Evolutionary conservation across 2,329 filamentous ascomycete genomes (phyloP).

Genomic region (Xylariaceae sp.): DNA sequence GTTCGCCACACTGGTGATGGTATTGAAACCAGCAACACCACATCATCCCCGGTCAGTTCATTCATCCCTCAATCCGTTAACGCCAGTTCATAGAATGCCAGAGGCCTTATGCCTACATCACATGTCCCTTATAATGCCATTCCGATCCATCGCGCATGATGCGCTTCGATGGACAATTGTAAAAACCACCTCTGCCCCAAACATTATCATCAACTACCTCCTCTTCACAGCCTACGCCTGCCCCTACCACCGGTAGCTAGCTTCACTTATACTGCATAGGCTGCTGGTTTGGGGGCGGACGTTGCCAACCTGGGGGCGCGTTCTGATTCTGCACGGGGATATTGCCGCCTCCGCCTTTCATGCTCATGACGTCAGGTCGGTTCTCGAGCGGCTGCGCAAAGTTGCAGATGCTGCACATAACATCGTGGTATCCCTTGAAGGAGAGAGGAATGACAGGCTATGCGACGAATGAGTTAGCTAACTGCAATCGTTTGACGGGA

Average conservation of each 20-base stretch:
- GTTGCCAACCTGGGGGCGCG: constrained; percentile 20
- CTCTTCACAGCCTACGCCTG: not conserved
- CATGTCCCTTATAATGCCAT: not conserved
- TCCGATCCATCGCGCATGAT: not conserved
- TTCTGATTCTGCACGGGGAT: constrained; percentile 35
- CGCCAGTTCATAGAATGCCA: constrained; percentile 10
- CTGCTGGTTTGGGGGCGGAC: constrained; percentile 20
- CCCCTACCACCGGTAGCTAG: not conserved
- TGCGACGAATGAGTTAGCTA: constrained; percentile 9
- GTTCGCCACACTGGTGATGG: not conserved
- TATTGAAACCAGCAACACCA: not conserved
- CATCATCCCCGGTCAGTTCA: not conserved
- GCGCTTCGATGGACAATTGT: not conserved
- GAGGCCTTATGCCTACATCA: not conserved
- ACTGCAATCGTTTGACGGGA: too few species aligned
- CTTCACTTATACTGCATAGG: constrained; percentile 28
- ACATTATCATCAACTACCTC: not conserved
- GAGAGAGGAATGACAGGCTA: constrained; percentile 68
- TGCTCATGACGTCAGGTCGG: constrained; percentile 51
- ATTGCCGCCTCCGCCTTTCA: constrained; percentile 38
- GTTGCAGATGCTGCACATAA: constrained; percentile 70
- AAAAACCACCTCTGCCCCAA: not conserved
- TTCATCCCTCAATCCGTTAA: constrained; percentile 3
- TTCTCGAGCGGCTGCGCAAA: constrained; percentile 63
- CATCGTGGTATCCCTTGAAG: constrained; percentile 60